These are phyloP conservation scores for Neovahlkampfia damariscottae DNA, from an alignment of 78 protist genomes.

Conservation along the genomic window DNA sequence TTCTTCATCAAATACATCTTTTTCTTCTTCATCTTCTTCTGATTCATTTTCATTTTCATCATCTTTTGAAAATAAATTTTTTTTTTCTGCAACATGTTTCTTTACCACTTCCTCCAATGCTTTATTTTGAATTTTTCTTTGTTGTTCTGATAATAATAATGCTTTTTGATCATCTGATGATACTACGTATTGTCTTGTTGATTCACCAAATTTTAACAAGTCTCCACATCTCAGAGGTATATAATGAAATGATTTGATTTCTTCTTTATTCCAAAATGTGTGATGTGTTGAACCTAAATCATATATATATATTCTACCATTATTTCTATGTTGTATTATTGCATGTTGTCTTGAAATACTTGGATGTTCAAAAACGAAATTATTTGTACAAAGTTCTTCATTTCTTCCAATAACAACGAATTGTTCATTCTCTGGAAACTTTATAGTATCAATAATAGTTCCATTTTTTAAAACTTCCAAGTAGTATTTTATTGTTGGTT, in stretches of 20 bases:
- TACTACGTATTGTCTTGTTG: neutral
- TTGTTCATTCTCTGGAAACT: too few relatives aligned
- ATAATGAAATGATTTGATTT: neutral
- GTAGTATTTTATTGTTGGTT: too few relatives aligned
- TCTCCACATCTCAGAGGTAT: neutral
- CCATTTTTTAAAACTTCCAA: too few relatives aligned
- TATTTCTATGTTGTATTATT: neutral
- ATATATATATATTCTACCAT: neutral
- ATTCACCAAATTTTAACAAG: neutral
- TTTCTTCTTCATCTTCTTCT: neutral
- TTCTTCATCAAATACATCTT: neutral
- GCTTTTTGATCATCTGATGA: neutral
- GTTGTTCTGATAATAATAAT: neutral
- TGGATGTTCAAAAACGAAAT: too few relatives aligned
- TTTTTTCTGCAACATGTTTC: neutral
- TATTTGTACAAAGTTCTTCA: too few relatives aligned
- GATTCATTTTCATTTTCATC: neutral
- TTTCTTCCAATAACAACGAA: too few relatives aligned
- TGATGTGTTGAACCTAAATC: neutral
- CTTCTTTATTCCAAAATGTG: neutral
- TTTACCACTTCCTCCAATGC: neutral
- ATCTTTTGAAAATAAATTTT: neutral
- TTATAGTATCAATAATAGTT: too few relatives aligned
- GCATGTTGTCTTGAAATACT: slow-evolving; percentile 1
- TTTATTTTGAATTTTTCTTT: neutral